These are phyloP conservation scores for Pseudocercospora fijiensis DNA, from an alignment of 2,329 filamentous ascomycete species.

Conservation along the genomic window DNA sequence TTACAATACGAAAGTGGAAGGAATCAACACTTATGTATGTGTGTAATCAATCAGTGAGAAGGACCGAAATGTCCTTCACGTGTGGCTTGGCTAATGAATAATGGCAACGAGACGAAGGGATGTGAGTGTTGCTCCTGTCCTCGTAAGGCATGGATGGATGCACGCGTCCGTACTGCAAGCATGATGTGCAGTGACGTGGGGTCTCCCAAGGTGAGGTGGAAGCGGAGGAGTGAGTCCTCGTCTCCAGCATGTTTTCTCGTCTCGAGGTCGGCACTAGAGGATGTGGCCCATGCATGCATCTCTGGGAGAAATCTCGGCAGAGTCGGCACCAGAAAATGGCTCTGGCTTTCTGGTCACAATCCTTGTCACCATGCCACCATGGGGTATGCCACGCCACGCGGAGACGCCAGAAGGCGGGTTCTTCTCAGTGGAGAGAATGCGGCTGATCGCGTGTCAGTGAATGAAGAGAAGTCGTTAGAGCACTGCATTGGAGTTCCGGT, in stretches of 20 bases:
- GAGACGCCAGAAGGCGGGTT: neutral
- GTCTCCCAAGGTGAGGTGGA: neutral
- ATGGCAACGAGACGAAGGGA: conserved; percentile 5
- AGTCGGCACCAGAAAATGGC: neutral
- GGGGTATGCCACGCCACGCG: conserved; percentile 5
- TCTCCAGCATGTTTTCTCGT: neutral
- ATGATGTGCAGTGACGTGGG: conserved; percentile 8
- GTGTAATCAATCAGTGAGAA: neutral
- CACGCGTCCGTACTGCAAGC: neutral
- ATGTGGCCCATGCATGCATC: neutral
- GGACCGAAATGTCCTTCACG: neutral
- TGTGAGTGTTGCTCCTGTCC: neutral
- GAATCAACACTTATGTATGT: neutral
- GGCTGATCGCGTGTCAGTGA: neutral
- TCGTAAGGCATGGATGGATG: neutral
- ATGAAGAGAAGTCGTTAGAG: neutral
- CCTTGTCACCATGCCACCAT: neutral
- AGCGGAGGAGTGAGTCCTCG: neutral
- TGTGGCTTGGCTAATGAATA: neutral
- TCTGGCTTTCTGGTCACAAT: neutral
- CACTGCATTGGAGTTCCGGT: neutral
- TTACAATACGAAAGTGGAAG: neutral
- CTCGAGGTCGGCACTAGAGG: neutral
- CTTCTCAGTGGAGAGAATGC: neutral
- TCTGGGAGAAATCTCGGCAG: neutral